A percentile compares a stretch with the other conserved stretches of the same genome.
Conservation (phyloP, 257 asterid genomes). For the Buddleja alternifolia region DNA sequence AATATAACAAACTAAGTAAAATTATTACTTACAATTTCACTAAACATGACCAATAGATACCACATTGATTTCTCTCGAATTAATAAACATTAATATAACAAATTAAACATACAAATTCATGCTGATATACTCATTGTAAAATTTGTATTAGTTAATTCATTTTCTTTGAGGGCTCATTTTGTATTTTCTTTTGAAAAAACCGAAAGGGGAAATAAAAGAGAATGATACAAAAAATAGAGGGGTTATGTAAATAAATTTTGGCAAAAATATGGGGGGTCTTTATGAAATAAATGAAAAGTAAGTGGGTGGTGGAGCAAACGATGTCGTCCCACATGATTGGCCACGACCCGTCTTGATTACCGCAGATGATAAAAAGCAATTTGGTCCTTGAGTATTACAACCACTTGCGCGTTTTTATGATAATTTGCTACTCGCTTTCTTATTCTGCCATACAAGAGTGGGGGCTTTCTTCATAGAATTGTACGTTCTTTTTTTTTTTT, state of each 20-base stretch:
- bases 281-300: slow-evolving; percentile 14
- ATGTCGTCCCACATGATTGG: slow-evolving; percentile 22
- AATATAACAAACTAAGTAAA: too few relatives aligned
- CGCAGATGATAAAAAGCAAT: slow-evolving; percentile 17
- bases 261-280: not conserved
- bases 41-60: too few relatives aligned
- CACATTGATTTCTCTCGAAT: too few relatives aligned
- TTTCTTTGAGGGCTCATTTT: not conserved
- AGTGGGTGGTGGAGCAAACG: not conserved
- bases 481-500: not conserved
- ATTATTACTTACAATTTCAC: too few relatives aligned
- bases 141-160: too few relatives aligned
- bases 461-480: not conserved
- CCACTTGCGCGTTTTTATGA: not conserved
- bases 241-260: not conserved
- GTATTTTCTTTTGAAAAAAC: not conserved
- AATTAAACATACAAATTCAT: too few relatives aligned
- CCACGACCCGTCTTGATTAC: slow-evolving; percentile 27
- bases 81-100: too few relatives aligned
- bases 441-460: not conserved
- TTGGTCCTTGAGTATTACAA: not conserved
- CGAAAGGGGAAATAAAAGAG: too few relatives aligned
- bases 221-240: not conserved
- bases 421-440: not conserved
- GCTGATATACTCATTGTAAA: too few relatives aligned